Evolutionary conservation across 257 asterid genomes (phyloP), one percentile per base, ranked within the genome.

Genomic region (Solanum habrochaites): DNA sequence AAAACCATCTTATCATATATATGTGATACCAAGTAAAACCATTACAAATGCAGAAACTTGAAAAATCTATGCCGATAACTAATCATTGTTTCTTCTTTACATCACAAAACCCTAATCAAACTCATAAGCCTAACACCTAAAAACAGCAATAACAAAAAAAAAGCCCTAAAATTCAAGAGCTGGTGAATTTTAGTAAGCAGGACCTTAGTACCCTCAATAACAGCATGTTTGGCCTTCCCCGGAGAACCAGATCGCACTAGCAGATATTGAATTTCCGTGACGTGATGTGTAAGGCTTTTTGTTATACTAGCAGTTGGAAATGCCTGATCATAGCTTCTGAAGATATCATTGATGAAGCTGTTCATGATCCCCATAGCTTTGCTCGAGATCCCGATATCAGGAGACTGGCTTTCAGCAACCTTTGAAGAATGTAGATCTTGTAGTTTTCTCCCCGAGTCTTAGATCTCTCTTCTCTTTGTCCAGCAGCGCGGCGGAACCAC

Each of bases 321-420:
- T 66, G 82, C 89, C n/a, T 87, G 87, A 21, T 75, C 89, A 49
- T n/a, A 87, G 87, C n/a, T 82, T 87, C 60, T 82, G 15, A 87
- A 87, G 62, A 87, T 87, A 82, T 87, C 89, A 11, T 87, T 87
- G 11, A 87, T 87, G 66, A 87, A 87, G 39, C 83, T 87, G 78
- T 87, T 87, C 89, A 87, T 87, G 25, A 87, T 87, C 0, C 89
- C 89, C 89, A 87, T 87, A 3, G 89, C 85, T 20, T 85, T 85
- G 72, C 87, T 85, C 0, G 87, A 85, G 7, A 85, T 71, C 14
- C 87, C 87, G 7, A 87, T 87, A 18, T 87, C 89, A 0, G 89
- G 89, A 21, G 89, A 5, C 89, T 27, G 83, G 89, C 11, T 87
- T 87, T 87, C 83, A 87, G 23, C 13, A 87, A n/a, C n/a, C 89